Evolutionary conservation across 202 grass and related monocot species (phyloP), one percentile per base, ranked within the genome.

Genomic region (Zizania palustris): DNA sequence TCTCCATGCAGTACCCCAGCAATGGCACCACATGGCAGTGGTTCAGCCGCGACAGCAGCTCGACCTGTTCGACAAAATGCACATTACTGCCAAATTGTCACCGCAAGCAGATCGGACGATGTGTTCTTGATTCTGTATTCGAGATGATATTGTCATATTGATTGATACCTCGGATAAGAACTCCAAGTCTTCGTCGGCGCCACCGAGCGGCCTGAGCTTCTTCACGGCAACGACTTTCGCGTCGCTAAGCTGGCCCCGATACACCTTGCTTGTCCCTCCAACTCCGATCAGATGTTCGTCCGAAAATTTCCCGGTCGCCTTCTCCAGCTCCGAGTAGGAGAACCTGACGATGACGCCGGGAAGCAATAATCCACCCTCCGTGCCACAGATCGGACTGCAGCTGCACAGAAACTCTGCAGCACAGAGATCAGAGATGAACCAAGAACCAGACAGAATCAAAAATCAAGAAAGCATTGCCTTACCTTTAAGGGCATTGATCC

Each of bases 141-240:
- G 45, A 12, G 11, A 45, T 38, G 59, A 6, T 10, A 58, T 40
- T n/a, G n/a, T n/a, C n/a, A n/a, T n/a, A n/a, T n/a, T n/a, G n/a
- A n/a, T n/a, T n/a, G n/a, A n/a, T 81, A 98, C 95, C 96, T 98
- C 96, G 2, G 87, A 92, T 3, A 98, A 75, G 78, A 98, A 95
- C 21, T 92, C 89, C 5, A 77, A 85, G 75, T 98, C 96, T 56
- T 86, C 87, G 1, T 92, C 91, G 28, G 86, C 75, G 1, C 83
- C 84, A 73, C 88, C 74, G 1, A 94, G 80, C n/a, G 89, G 85
- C 78, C 87, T 86, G 36, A 98, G 87, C 78, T 85, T 98, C 81
- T 98, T 98, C 79, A 98, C 82, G 44, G 96, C 96, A 7, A 98
- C 81, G 28, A 92, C 58, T 76, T 68, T 89, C 43, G 85, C 87